Percentiles rank a stretch among this genome's conserved stretches.
These are phyloP conservation scores for Tolypocladium sp. DNA, from an alignment of 2,329 filamentous ascomycete species.

Conservation along the genomic window DNA sequence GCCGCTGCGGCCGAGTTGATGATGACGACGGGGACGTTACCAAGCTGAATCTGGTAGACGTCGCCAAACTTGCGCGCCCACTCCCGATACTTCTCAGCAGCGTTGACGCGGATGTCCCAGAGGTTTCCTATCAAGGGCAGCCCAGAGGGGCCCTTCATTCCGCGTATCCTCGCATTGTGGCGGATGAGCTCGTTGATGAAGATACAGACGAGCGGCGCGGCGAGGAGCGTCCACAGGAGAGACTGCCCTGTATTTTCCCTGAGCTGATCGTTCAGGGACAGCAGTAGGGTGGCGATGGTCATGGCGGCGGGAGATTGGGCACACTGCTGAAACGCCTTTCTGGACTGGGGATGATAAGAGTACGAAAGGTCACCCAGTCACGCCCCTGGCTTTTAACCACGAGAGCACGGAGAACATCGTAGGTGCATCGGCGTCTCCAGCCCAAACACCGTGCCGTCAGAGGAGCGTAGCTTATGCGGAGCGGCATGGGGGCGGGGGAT, in stretches of 20 bases:
- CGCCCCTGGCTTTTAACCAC: not conserved
- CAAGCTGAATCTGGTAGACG: conserved; percentile 49
- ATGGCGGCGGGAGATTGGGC: conserved; percentile 6
- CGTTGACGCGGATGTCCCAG: conserved; percentile 43
- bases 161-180: conserved; percentile 30
- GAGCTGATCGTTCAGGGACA: conserved; percentile 9
- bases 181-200: conserved; percentile 40
- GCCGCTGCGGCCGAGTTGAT: conserved; percentile 45
- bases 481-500: not conserved
- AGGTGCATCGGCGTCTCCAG: not conserved
- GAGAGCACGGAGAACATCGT: not conserved
- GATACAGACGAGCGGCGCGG: conserved; percentile 32
- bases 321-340: not conserved
- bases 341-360: not conserved
- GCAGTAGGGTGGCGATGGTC: conserved; percentile 15
- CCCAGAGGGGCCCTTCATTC: conserved; percentile 38
- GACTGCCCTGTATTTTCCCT: conserved; percentile 13
- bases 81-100: conserved; percentile 45
- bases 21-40: conserved; percentile 46
- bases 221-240: conserved; percentile 11
- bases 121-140: conserved; percentile 47
- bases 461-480: not conserved
- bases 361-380: not conserved
- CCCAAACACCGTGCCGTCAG: not conserved
- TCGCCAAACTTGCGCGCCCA: conserved; percentile 39